phyloP scores from a whole-genome alignment of 352 stramenopile species.

The Achlya hypogyna region DNA sequence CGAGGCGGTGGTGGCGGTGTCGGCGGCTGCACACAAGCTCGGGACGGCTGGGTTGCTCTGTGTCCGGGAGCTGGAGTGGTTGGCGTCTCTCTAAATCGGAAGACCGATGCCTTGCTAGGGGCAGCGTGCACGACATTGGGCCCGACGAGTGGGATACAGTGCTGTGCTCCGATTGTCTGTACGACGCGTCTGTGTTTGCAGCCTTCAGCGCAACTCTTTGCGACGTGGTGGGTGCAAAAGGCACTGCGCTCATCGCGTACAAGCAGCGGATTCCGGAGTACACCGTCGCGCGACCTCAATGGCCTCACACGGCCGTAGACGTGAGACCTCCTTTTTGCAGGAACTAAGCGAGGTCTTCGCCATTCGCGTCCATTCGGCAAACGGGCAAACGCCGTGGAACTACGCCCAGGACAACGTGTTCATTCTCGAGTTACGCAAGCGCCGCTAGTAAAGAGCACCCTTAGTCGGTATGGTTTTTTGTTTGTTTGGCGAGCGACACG shows the following conservation, averaged over 20 bases:
- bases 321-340: constrained; percentile 40
- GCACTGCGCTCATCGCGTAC: constrained; percentile 45
- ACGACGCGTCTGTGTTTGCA: constrained; percentile 37
- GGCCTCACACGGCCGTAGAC: constrained; percentile 6
- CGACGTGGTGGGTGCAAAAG: constrained; percentile 22
- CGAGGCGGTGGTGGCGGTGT: no score
- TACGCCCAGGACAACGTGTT: constrained; percentile 39
- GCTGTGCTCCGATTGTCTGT: constrained; percentile 59
- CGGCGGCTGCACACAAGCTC: no score
- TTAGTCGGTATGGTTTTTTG: neutral
- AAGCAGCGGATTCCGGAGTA: constrained; percentile 52
- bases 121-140: no score
- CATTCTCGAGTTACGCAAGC: constrained; percentile 22
- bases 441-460: neutral
- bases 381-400: constrained; percentile 13
- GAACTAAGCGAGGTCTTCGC: constrained; percentile 29
- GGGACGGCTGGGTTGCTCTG: no score
- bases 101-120: no score
- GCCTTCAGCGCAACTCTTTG: constrained; percentile 36
- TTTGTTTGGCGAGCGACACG: neutral
- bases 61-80: no score
- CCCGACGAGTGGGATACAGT: constrained; percentile 24
- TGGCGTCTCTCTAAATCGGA: no score
- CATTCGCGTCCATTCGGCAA: constrained; percentile 28
- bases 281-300: neutral